Evolutionary conservation across 768 basidiomycete species (phyloP), one percentile per base, ranked within the genome.

Genomic region (Podaxis sp.): DNA sequence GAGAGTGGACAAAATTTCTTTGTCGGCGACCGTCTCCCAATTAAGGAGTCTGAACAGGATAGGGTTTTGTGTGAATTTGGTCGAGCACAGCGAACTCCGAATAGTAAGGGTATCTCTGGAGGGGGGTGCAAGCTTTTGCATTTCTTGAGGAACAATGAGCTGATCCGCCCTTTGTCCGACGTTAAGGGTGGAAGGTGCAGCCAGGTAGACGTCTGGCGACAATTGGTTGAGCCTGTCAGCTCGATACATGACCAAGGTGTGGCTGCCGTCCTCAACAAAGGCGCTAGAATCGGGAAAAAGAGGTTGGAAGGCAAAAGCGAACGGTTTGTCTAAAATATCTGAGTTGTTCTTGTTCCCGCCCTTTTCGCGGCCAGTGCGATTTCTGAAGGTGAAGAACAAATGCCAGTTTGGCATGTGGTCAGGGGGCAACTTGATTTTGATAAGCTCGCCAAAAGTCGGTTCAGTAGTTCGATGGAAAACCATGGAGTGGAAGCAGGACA

Each of bases 241-340:
- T 15, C 85, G 85, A 76, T 96, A 97, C 66, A 99, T 82, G 46
- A 94, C 77, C 50, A 98, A 77, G 3, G 84, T 85, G 72, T 97
- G 96, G 63, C 88, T 87, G 4, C 95, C 96, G 73, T 99, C 96
- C 66, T 94, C 87, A 48, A 97, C 77, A 72, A 95, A 94, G 2
- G 92, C 86, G 22, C 86, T 81, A 8, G 84, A 80, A 60, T 90
- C 87, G 0, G 88, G 87, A 68, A 93, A 90, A 4, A 99, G 80
- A 0, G 96, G 96, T 50, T 96, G 86, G 72, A 90, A 97, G 2
- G 90, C 94, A 69, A 96, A 97, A 1, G 95, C 96, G 67, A 96
- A 98, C 0, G 94, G 90, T 30, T 84, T 82, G 50, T 96, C 95
- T 2, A 77, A 70, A 2, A 69, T 70, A 30, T 86, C 87, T 3